Percentiles rank a stretch among this genome's conserved stretches.
phyloP scores from a whole-genome alignment of 345 rosid species.

The Sapria himalayana region DNA sequence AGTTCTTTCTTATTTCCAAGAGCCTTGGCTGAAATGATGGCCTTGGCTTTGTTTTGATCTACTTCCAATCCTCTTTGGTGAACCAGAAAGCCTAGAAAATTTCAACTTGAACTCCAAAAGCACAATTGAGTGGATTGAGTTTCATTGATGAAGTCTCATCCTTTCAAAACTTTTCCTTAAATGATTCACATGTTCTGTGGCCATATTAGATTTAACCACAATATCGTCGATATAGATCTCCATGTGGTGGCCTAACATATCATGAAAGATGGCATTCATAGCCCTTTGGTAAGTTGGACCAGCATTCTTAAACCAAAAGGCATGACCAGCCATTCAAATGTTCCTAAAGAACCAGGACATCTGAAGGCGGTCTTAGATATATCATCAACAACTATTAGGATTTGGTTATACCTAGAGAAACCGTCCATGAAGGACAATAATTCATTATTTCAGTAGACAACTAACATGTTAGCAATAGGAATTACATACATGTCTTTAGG shows the following conservation, averaged over 20 bases:
- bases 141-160: too few relatives aligned
- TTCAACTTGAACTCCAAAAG: background rate
- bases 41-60: background rate
- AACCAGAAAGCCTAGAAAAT: background rate
- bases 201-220: background rate
- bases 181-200: background rate
- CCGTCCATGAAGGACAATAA: background rate
- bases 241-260: background rate
- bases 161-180: background rate
- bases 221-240: slow-evolving; percentile 2
- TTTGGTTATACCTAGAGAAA: background rate
- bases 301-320: background rate
- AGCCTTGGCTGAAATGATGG: background rate
- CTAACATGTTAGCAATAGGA: background rate
- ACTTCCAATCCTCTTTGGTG: background rate
- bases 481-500: background rate
- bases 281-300: background rate
- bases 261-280: background rate
- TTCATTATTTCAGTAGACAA: background rate
- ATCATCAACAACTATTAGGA: background rate
- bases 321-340: slow-evolving; percentile 1
- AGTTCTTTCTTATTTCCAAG: background rate
- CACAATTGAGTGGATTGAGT: background rate
- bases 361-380: background rate
- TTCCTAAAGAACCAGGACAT: background rate